A percentile compares a stretch with the other conserved stretches of the same genome.
phyloP scores from a whole-genome alignment of 2,329 filamentous ascomycete genomes.

The Talaromyces sp. region DNA sequence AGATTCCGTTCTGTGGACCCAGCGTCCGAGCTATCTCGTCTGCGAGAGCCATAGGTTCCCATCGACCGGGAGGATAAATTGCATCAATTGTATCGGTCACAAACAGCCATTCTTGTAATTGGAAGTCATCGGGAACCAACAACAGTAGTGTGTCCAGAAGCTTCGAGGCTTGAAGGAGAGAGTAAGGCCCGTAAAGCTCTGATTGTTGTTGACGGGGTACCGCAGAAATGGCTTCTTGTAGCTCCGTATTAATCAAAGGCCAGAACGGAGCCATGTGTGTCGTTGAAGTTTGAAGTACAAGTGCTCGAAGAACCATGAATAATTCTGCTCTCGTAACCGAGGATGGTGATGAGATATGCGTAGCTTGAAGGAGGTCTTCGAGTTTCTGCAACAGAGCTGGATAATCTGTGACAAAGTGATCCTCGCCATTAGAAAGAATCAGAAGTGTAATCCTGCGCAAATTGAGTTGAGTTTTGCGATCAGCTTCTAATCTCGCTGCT shows the following conservation, averaged over 20 bases:
- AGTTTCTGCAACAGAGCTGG: conserved; percentile 73
- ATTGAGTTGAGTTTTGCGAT: conserved; percentile 87
- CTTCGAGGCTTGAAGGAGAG: conserved; percentile 88
- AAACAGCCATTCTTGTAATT: conserved; percentile 97
- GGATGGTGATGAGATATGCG: conserved; percentile 84
- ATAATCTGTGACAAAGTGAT: conserved; percentile 77
- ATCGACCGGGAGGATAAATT: conserved; percentile 72
- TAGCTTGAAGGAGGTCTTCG: conserved; percentile 80
- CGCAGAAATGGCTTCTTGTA: conserved; percentile 75
- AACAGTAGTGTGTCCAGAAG: conserved; percentile 85
- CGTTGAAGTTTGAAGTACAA: conserved; percentile 74
- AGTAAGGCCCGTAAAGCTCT: conserved; percentile 72
- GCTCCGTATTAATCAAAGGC: conserved; percentile 83
- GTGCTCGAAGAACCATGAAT: conserved; percentile 79
- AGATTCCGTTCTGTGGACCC: conserved; percentile 44
- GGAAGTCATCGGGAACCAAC: conserved; percentile 88
- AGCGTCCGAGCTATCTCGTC: conserved; percentile 82
- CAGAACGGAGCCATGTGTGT: conserved; percentile 80
- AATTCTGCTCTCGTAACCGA: conserved; percentile 84
- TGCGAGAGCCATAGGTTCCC: conserved; percentile 70
- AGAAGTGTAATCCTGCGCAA: conserved; percentile 78
- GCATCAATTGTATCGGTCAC: conserved; percentile 96
- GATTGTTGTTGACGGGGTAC: conserved; percentile 67
- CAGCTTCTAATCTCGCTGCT: conserved; percentile 88
- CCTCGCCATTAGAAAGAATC: conserved; percentile 70